Conservation (phyloP, 202 grass and related monocot species). For the Carex arenaria region DNA sequence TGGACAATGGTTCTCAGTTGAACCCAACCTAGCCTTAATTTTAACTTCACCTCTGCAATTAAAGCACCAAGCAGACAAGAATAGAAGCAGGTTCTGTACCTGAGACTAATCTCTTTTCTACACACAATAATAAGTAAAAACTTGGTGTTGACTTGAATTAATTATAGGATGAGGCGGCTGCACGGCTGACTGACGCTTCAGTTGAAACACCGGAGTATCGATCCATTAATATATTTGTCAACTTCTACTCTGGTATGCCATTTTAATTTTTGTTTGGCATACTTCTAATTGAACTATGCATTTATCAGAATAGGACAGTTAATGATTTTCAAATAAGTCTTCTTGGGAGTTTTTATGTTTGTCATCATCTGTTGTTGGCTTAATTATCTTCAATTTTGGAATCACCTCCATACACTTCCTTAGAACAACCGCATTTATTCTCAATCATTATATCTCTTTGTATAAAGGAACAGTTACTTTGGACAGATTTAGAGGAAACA, state of each 20-base stretch:
- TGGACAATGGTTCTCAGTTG: not conserved
- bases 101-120: conserved; percentile 2
- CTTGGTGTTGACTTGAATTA: not conserved
- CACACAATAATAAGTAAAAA: not conserved
- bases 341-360: not conserved
- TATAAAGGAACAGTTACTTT: not conserved
- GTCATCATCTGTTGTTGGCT: not conserved
- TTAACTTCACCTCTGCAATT: not conserved
- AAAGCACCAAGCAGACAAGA: not conserved
- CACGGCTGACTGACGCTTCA: conserved; percentile 58
- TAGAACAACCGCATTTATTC: not conserved
- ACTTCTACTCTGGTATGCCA: conserved; percentile 81
- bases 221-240: conserved; percentile 82
- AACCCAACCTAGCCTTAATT: not conserved
- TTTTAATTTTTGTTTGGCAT: not conserved
- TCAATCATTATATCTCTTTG: not conserved
- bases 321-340: not conserved
- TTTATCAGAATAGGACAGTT: not conserved
- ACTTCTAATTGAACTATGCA: not conserved
- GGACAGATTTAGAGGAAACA: not conserved
- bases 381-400: not conserved
- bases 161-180: conserved; percentile 79
- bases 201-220: conserved; percentile 74
- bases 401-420: not conserved
- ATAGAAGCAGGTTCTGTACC: not conserved